Evolutionary conservation across 345 rosid genomes (phyloP).

Genomic region (Brassica nigra): DNA sequence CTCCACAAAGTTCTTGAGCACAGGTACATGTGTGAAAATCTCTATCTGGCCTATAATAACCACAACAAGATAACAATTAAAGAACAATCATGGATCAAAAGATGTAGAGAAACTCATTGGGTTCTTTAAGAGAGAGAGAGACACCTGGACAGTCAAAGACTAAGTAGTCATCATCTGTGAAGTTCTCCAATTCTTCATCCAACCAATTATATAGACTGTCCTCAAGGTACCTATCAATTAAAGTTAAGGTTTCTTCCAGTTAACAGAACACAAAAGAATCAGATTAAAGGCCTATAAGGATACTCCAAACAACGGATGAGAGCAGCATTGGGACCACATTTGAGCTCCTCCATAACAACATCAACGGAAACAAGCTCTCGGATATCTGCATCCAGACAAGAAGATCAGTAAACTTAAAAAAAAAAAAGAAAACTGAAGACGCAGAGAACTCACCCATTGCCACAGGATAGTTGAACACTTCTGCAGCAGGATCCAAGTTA

Average conservation of each 20-base stretch:
- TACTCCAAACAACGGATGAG: slow-evolving; percentile 86
- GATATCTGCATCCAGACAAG: slow-evolving; percentile 55
- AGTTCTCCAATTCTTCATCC: slow-evolving; percentile 72
- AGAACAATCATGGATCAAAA: neutral
- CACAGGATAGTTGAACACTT: slow-evolving; percentile 74
- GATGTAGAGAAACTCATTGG: neutral
- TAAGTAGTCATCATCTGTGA: slow-evolving; percentile 75
- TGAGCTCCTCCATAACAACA: slow-evolving; percentile 84
- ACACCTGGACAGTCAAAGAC: slow-evolving; percentile 89
- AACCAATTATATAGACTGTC: slow-evolving; percentile 74
- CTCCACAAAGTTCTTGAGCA: slow-evolving; percentile 75
- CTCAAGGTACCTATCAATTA: slow-evolving; percentile 56
- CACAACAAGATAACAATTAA: neutral
- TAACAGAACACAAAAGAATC: too few relatives aligned
- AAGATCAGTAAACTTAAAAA: neutral
- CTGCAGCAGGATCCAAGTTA: slow-evolving; percentile 84
- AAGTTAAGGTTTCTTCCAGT: slow-evolving; percentile 48
- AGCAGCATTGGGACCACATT: slow-evolving; percentile 79
- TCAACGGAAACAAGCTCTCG: slow-evolving; percentile 76
- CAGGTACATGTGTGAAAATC: slow-evolving; percentile 72
- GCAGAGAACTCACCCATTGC: slow-evolving; percentile 56
- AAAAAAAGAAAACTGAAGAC: neutral
- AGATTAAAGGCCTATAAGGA: slow-evolving; percentile 48
- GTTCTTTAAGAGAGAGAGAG: neutral
- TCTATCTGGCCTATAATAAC: slow-evolving; percentile 64